phyloP scores from a whole-genome alignment of 2,329 filamentous ascomycete genomes.

The Harringtonia aguacate region DNA sequence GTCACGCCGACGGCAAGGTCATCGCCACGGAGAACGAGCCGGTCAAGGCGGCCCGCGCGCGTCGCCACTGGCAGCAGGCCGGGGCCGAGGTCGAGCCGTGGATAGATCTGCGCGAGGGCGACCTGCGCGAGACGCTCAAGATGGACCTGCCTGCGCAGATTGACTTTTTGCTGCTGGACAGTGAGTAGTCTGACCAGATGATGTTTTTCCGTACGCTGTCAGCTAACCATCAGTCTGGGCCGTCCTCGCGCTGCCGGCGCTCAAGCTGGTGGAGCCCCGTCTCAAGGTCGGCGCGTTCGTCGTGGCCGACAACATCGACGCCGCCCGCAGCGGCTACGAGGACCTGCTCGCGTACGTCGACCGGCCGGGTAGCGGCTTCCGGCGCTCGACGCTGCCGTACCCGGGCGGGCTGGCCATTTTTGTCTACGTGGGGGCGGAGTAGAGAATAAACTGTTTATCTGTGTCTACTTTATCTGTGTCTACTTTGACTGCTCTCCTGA shows the following conservation, averaged over 20 bases:
- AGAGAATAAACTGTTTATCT: too few relatives aligned
- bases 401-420: conserved; percentile 13
- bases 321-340: conserved; percentile 20
- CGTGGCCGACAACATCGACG: conserved; percentile 29
- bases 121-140: conserved; percentile 43
- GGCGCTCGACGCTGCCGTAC: conserved; percentile 13
- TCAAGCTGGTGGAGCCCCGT: conserved; percentile 25
- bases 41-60: conserved; percentile 38
- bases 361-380: conserved; percentile 29
- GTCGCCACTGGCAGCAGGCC: conserved; percentile 40
- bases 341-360: conserved; percentile 28
- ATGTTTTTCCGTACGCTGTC: background rate
- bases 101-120: conserved; percentile 48
- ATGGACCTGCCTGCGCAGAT: conserved; percentile 30
- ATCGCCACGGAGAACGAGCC: conserved; percentile 52
- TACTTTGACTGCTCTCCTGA: too few relatives aligned
- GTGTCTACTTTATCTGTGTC: too few relatives aligned
- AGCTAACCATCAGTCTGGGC: conserved; percentile 16
- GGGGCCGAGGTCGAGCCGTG: conserved; percentile 34
- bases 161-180: conserved; percentile 49
- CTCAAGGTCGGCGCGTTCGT: conserved; percentile 25
- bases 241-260: conserved; percentile 19
- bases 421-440: conserved; percentile 7
- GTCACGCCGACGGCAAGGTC: conserved; percentile 22
- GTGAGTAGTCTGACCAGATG: conserved; percentile 29